These are phyloP conservation scores for Saccharomycopsis oosterbeekiorum DNA, from an alignment of 805 yeast genomes.

Conservation along the genomic window DNA sequence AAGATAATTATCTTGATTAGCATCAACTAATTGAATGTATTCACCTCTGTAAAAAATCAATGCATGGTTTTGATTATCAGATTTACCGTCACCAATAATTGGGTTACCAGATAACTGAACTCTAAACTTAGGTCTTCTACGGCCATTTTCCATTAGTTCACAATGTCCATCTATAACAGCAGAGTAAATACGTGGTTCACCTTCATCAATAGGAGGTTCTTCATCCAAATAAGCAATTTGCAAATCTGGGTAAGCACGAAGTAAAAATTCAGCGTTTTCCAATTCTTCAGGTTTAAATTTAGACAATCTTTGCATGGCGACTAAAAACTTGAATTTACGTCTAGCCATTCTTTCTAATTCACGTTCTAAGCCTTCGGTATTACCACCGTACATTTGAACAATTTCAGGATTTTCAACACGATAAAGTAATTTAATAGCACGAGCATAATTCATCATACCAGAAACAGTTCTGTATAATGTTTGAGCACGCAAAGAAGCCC, in stretches of 20 bases:
- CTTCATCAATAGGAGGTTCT: slow-evolving; percentile 25
- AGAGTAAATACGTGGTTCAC: slow-evolving; percentile 40
- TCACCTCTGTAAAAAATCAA: slow-evolving; percentile 86
- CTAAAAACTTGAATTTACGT: slow-evolving; percentile 69
- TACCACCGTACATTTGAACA: slow-evolving; percentile 33
- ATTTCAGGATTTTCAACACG: slow-evolving; percentile 55
- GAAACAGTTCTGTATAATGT: slow-evolving; percentile 75
- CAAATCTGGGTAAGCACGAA: slow-evolving; percentile 64
- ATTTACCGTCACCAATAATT: slow-evolving; percentile 90
- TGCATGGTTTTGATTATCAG: slow-evolving; percentile 90
- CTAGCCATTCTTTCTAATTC: slow-evolving; percentile 66
- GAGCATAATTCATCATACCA: slow-evolving; percentile 72
- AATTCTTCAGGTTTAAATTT: slow-evolving; percentile 55
- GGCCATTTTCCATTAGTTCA: slow-evolving; percentile 44
- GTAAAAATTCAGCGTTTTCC: slow-evolving; percentile 55
- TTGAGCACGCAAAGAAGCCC: slow-evolving; percentile 82
- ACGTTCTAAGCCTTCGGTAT: slow-evolving; percentile 48
- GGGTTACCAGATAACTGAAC: slow-evolving; percentile 88
- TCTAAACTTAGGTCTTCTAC: slow-evolving; percentile 51
- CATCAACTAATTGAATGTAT: slow-evolving; percentile 89
- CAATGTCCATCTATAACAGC: slow-evolving; percentile 59
- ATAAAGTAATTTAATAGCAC: slow-evolving; percentile 61
- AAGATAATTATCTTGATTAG: slow-evolving; percentile 90
- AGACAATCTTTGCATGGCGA: slow-evolving; percentile 81
- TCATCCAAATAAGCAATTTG: slow-evolving; percentile 46